phyloP scores from a whole-genome alignment of 2,329 filamentous ascomycete species.

The Fusarium concolor region DNA sequence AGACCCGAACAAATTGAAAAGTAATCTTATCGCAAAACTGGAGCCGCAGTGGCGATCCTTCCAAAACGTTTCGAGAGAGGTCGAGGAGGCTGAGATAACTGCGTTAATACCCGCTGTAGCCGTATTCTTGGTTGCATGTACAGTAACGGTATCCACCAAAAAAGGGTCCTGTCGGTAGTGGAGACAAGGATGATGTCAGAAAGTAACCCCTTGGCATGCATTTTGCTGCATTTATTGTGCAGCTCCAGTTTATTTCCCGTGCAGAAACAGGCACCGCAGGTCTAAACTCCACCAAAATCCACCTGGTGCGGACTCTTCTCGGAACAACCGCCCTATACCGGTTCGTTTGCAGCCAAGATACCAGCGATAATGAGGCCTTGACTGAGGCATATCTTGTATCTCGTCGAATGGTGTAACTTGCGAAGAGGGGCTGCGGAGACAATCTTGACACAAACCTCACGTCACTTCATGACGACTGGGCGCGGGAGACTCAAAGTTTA shows the following conservation, averaged over 20 bases:
- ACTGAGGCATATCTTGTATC: conserved; percentile 35
- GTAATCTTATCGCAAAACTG: conserved; percentile 37
- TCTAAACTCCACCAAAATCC: conserved; percentile 13
- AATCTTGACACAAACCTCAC: conserved; percentile 28
- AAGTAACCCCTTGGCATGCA: conserved; percentile 24
- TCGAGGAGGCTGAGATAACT: conserved; percentile 6
- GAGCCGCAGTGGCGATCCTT: conserved; percentile 37
- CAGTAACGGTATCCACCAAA: conserved; percentile 34
- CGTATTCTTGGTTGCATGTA: conserved; percentile 20
- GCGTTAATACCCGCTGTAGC: conserved; percentile 30
- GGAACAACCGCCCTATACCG: conserved; percentile 33
- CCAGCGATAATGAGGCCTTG: conserved; percentile 5
- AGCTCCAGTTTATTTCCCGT: conserved; percentile 31
- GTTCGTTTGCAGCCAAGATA: conserved; percentile 23
- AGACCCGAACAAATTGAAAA: not conserved
- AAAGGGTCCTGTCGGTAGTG: conserved; percentile 30
- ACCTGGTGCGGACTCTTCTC: conserved; percentile 40
- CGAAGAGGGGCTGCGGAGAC: conserved; percentile 37
- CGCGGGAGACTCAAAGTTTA: conserved; percentile 20
- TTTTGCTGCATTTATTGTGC: not conserved
- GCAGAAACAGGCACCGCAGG: conserved; percentile 27
- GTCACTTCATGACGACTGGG: conserved; percentile 30
- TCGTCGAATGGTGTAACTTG: conserved; percentile 31
- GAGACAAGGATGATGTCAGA: conserved; percentile 40
- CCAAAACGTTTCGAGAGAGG: not conserved